phyloP scores from a whole-genome alignment of 768 basidiomycete species.

The Boletus speciosus region DNA sequence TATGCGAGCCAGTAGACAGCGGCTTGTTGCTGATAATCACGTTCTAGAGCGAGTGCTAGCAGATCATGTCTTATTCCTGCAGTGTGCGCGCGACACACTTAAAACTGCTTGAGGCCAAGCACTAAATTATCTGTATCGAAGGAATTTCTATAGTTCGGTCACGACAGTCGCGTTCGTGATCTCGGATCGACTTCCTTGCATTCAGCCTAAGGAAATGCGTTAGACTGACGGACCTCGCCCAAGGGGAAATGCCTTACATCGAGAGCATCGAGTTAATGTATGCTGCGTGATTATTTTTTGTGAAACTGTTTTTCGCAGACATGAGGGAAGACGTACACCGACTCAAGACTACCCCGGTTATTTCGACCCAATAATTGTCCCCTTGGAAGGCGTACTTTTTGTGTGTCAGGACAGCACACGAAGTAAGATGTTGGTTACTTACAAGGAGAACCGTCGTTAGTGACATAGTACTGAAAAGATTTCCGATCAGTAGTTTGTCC shows the following conservation, averaged over 20 bases:
- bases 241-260: background rate
- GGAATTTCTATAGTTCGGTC: conserved; percentile 6
- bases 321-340: background rate
- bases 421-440: background rate
- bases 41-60: background rate
- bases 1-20: background rate
- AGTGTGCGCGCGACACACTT: background rate
- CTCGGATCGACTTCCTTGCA: conserved; percentile 11
- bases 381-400: background rate
- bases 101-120: background rate
- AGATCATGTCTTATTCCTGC: background rate
- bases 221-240: background rate
- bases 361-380: background rate
- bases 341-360: background rate
- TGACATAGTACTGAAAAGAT: background rate
- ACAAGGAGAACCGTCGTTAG: conserved; percentile 4
- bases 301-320: background rate
- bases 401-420: background rate
- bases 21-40: background rate
- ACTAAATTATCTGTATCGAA: conserved; percentile 1
- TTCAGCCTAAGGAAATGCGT: conserved; percentile 5
- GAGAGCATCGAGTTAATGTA: conserved; percentile 11
- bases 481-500: background rate
- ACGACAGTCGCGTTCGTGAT: conserved; percentile 4
- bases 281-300: background rate